Percentiles rank a stretch among this genome's conserved stretches.
Evolutionary conservation across 2,329 filamentous ascomycete species (phyloP).

Genomic region (Pseudocercospora macadamiae): DNA sequence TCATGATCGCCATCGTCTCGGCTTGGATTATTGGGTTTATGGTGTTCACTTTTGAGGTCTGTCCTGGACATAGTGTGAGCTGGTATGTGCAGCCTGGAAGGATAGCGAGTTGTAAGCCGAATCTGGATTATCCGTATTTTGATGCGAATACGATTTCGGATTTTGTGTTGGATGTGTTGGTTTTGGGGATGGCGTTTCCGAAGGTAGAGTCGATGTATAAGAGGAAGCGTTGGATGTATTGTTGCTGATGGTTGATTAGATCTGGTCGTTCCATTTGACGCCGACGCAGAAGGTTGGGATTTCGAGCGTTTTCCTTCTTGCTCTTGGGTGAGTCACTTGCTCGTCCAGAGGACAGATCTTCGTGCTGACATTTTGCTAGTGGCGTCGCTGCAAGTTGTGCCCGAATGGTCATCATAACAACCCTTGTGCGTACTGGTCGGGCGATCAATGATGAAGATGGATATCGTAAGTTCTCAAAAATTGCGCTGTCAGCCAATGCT

Average conservation of each 20-base stretch:
- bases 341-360: no score
- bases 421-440: neutral
- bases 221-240: no score
- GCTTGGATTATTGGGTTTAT: conserved; percentile 10
- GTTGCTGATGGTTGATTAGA: neutral
- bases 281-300: neutral
- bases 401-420: neutral
- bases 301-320: conserved; percentile 2
- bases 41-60: conserved; percentile 7
- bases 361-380: no score
- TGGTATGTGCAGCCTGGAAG: neutral
- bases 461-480: neutral
- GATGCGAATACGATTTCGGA: conserved; percentile 3
- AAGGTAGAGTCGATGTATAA: no score
- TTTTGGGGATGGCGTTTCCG: conserved; percentile 6
- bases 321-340: conserved; percentile 7
- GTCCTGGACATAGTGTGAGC: no score
- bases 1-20: conserved; percentile 2
- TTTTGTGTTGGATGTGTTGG: conserved; percentile 8
- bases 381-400: conserved; percentile 4
- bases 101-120: neutral
- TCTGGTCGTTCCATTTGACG: conserved; percentile 6
- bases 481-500: neutral
- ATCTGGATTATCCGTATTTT: conserved; percentile 7
- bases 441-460: conserved; percentile 5